Evolutionary conservation across 2,329 filamentous ascomycete species (phyloP).

Genomic region (Didymella arachidicola): DNA sequence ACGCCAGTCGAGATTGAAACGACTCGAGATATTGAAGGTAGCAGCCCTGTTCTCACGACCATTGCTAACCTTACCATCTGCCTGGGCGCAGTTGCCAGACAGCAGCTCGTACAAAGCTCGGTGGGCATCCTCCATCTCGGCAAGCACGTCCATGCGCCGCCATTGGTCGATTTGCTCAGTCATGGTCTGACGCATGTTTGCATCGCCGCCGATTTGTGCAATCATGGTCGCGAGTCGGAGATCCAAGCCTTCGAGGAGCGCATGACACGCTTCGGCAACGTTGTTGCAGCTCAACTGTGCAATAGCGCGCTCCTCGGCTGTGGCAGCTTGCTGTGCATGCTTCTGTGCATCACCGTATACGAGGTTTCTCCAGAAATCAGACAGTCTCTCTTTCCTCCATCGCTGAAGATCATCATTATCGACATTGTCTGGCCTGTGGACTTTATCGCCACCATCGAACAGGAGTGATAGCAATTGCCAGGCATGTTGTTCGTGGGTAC

Average conservation of each 20-base stretch:
- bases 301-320: slow-evolving; percentile 83
- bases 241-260: slow-evolving; percentile 77
- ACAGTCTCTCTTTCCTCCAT: slow-evolving; percentile 67
- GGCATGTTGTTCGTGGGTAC: slow-evolving; percentile 72
- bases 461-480: slow-evolving; percentile 89
- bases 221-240: slow-evolving; percentile 86
- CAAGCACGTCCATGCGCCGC: slow-evolving; percentile 81
- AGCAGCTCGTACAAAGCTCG: slow-evolving; percentile 90
- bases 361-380: slow-evolving; percentile 66
- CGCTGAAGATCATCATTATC: slow-evolving; percentile 52
- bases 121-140: slow-evolving; percentile 84
- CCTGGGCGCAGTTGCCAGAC: slow-evolving; percentile 84
- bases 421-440: slow-evolving; percentile 46
- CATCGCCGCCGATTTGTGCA: slow-evolving; percentile 81
- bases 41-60: slow-evolving; percentile 80
- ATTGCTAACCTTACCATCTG: slow-evolving; percentile 76
- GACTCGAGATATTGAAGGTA: slow-evolving; percentile 81
- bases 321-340: slow-evolving; percentile 65
- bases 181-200: slow-evolving; percentile 74
- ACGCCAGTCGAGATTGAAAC: slow-evolving; percentile 89
- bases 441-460: slow-evolving; percentile 68
- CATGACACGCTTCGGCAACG: slow-evolving; percentile 81
- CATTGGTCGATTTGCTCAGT: slow-evolving; percentile 82
- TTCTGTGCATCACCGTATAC: slow-evolving; percentile 51
- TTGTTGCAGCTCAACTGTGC: slow-evolving; percentile 80